Base-by-base conservation (phyloP, 2,329 filamentous ascomycete genomes). In the Chaetomium sp. region DNA sequence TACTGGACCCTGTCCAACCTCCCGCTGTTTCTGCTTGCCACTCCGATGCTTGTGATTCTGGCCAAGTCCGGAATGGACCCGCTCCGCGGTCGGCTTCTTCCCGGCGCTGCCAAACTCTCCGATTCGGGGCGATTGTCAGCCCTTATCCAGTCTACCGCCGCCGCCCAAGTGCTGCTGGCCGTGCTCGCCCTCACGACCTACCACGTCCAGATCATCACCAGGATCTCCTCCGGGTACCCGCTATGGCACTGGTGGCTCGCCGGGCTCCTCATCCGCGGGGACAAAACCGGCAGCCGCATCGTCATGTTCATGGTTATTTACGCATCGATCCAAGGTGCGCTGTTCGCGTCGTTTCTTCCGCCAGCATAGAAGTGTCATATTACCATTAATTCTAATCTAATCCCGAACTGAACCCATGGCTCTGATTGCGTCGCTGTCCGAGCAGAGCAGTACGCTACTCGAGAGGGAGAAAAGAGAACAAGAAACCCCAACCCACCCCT, bases 161-260 rank as follows among this genome's bases (percentile, higher is more conserved):
- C 88, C 3, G 85, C 87, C 4, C 94, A 99, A 76, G 76, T 90
- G 1, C 64, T 93, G 3, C 81, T 99, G 21, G 88, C 90, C 1
- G 66, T 85, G 2, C 76, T 94, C 65, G 91, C 92, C 23, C 77
- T 93, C 23, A 92, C 89, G 13, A 92, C 81, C 68, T 96, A 96
- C 74, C 95, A 99, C 74, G 90, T 97, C 29, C 95, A 99, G 77
- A 96, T 99, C 70, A 90, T 98, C 72, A 96, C 90, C 53, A 87
- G 95, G 27, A 83, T 99, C 19, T 90, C 92, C 1, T 97, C 93
- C 0, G 94, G 89, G 0, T 97, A 94, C 76, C 91, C 93, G 1
- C 78, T 95, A 21, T 97, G 93, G 92, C 95, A 97, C 74, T 89
- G 90, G 82, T 92, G 90, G 82, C 75, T 96, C 47, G 91, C 90